Evolutionary conservation across 768 basidiomycete species (phyloP), one percentile per base, ranked within the genome.

Genomic region (Amanita rubescens): DNA sequence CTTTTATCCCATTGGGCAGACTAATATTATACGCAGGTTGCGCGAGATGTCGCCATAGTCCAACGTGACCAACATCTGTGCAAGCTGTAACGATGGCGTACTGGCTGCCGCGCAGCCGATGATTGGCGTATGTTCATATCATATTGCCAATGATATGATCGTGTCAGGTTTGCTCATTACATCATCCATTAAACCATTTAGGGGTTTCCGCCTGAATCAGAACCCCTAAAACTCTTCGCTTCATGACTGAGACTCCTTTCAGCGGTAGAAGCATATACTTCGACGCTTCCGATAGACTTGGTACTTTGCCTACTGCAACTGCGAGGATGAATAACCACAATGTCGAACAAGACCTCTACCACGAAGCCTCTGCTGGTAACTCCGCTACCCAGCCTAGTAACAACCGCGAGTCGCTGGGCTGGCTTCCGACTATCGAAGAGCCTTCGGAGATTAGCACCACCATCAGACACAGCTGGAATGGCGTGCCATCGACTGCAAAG

Each of bases 261-360:
- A 51, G 49, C 27, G 27, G 17, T 38, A 39, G 24, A 42, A 51
- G 34, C 24, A 11, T 51, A 2, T 51, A 51, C 30, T 51, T 51
- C 17, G 49, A 51, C 49, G 49, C 27, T 9, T 9, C 38, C n/a
- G 35, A 41, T 37, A 33, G 10, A 34, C 43, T 30, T 7, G 12
- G 19, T 8, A 44, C 15, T 24, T 19, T 43, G 22, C 41, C 17
- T 20, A 17, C 3, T 17, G 35, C 12, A 5, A 11, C 27, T 32
- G 45, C 27, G 9, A 32, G 30, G 12, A 15, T n/a, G 32, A 47
- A 47, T 33, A 15, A 11, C n/a, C 3, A 30, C 5, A 7, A n/a
- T n/a, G n/a, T n/a, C n/a, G n/a, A n/a, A n/a, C n/a, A n/a, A n/a
- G n/a, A n/a, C n/a, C n/a, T n/a, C n/a, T n/a, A n/a, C n/a, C n/a